Evolutionary conservation across 2,329 filamentous ascomycete species (phyloP), one percentile per base, ranked within the genome.

Genomic region (Colletotrichum scovillei): DNA sequence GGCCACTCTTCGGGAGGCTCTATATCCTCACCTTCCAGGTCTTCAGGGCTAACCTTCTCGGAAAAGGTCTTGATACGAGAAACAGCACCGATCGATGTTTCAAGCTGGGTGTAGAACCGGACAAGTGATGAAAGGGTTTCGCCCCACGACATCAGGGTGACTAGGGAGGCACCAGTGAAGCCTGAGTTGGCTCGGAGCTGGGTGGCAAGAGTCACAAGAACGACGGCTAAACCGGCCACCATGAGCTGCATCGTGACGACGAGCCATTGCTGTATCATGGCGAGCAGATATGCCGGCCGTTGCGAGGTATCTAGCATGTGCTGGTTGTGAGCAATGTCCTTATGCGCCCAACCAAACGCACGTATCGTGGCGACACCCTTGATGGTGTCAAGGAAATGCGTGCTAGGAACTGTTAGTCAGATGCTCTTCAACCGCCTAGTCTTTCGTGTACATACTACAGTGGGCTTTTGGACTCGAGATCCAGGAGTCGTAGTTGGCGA

Each of bases 221-320:
- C 73, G 3, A 86, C 79, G 2, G 86, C 87, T 30, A 90, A 79
- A 4, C 81, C 79, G 0, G 86, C 85, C 0, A 88, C 84, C 3
- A 88, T 78, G 6, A 88, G 75, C 66, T 88, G 84, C 26, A 91
- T 78, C 0, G 86, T 84, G 4, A 91, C 81, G 0, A 79, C 84
- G 1, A 90, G 82, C 88, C 89, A 91, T 64, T 86, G 83, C 76
- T 91, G 89, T 30, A 90, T 85, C 75, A 86, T 86, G 69, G 83
- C 86, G 5, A 90, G 82, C 3, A 89, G 82, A 76, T 91, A 91
- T 16, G 86, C 87, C 0, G 89, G 88, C 11, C 84, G 80, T 73
- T 90, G 88, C 0, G 88, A 89, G 3, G 79, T 80, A 76, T 90
- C 86, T 11, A 90, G 79, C 0, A 90, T 81, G 5, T 76, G 65